Evolutionary conservation across 768 basidiomycete species (phyloP).

Genomic region (Macrolepiota albuminosa): DNA sequence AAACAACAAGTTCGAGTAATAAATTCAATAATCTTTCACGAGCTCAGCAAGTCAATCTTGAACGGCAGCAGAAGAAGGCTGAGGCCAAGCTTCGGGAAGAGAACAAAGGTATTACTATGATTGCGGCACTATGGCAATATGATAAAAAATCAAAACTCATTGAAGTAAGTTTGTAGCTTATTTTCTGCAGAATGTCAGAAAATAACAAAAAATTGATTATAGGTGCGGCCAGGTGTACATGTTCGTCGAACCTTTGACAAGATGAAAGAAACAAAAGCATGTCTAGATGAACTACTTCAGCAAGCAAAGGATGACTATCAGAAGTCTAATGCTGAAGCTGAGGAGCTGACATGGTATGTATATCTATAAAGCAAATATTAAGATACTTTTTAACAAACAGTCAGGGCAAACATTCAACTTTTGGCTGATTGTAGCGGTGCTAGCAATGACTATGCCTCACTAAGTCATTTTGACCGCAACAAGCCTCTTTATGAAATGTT

Average conservation of each 20-base stretch:
- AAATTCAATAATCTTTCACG: neutral
- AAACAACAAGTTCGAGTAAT: neutral
- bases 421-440: slow-evolving; percentile 1
- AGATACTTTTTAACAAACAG: too few species aligned
- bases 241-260: neutral
- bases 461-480: neutral
- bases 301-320: neutral
- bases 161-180: neutral
- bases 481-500: neutral
- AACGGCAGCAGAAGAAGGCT: neutral
- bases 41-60: neutral
- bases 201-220: neutral
- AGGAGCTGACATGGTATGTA: neutral
- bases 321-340: neutral
- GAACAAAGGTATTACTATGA: neutral
- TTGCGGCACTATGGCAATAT: neutral
- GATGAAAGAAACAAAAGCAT: neutral
- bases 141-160: neutral
- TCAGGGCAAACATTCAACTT: neutral
- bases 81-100: neutral
- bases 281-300: neutral
- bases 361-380: too few species aligned
- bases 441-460: neutral
- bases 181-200: neutral
- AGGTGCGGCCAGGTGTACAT: neutral